Conservation (phyloP, 192 early-diverging fungal species). For the Umbelopsis ramanniana region DNA sequence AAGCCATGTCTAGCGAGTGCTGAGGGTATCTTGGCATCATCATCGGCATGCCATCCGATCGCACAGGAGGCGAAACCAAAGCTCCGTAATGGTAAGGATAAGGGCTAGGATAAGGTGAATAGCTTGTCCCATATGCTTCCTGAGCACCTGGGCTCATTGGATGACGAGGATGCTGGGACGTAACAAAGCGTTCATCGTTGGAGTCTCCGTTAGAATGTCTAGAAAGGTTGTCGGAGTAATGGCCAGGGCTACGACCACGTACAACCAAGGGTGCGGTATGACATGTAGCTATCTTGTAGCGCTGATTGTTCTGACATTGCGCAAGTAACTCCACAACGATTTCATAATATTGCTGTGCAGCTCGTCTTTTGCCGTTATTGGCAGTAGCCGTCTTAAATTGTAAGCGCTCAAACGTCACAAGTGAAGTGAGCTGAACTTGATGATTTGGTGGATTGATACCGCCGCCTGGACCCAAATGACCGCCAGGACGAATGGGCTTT, state of each 20-base stretch:
- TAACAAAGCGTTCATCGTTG: not conserved
- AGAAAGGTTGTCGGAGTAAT: conserved; percentile 75
- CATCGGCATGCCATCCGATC: conserved; percentile 15
- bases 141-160: conserved; percentile 9
- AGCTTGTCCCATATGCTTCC: not conserved
- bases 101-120: conserved; percentile 2
- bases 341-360: conserved; percentile 92
- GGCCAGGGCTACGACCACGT: conserved; percentile 88
- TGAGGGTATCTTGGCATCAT: conserved; percentile 15
- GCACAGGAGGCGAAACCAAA: not conserved
- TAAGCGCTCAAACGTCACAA: conserved; percentile 84
- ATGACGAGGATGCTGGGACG: not conserved
- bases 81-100: conserved; percentile 20
- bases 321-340: conserved; percentile 77
- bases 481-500: conserved; percentile 58
- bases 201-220: not conserved
- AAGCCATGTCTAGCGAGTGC: not conserved
- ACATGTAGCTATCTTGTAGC: conserved; percentile 60
- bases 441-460: conserved; percentile 29
- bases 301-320: conserved; percentile 61
- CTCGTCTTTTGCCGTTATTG: conserved; percentile 89
- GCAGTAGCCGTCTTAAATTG: conserved; percentile 96
- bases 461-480: conserved; percentile 45
- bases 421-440: conserved; percentile 40
- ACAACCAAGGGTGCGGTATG: conserved; percentile 84